These are phyloP conservation scores for Colletotrichum sp. DNA, from an alignment of 2,329 filamentous ascomycete genomes.

Conservation along the genomic window DNA sequence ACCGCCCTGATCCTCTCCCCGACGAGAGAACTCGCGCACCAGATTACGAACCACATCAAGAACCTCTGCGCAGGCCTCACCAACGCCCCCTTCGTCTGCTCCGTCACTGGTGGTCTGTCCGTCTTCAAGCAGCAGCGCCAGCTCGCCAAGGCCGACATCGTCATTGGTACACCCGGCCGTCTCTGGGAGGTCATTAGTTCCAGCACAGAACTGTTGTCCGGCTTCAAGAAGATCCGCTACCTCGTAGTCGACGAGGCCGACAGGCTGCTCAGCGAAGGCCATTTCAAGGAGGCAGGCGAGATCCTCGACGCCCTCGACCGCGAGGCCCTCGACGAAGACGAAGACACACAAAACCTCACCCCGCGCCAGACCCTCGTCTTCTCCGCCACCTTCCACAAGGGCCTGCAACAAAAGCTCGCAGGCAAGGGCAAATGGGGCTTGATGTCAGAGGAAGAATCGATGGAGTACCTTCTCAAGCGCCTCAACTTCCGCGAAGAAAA, in stretches of 20 bases:
- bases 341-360: slow-evolving; percentile 48
- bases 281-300: slow-evolving; percentile 93
- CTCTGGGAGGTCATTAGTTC: slow-evolving; percentile 92
- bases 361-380: slow-evolving; percentile 90
- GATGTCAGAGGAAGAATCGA: slow-evolving; percentile 77
- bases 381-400: slow-evolving; percentile 93
- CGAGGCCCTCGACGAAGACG: slow-evolving; percentile 65
- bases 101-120: slow-evolving; percentile 89
- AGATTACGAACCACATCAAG: slow-evolving; percentile 83
- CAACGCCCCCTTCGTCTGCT: slow-evolving; percentile 75
- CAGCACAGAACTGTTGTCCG: slow-evolving; percentile 70
- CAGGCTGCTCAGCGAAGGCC: slow-evolving; percentile 86
- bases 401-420: slow-evolving; percentile 87
- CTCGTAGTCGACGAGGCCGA: slow-evolving; percentile 95
- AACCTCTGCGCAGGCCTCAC: slow-evolving; percentile 70
- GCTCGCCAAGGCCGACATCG: slow-evolving; percentile 82
- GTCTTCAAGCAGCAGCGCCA: slow-evolving; percentile 94
- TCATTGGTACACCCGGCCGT: slow-evolving; percentile 91
- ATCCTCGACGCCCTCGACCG: slow-evolving; percentile 84
- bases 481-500: slow-evolving; percentile 85
- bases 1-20: slow-evolving; percentile 86
- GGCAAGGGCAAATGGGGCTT: slow-evolving; percentile 67
- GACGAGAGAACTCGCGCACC: slow-evolving; percentile 91
- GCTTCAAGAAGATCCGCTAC: slow-evolving; percentile 78
- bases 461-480: slow-evolving; percentile 91